phyloP scores from a whole-genome alignment of 2,329 filamentous ascomycete species.

The Penicillium fuscoglaucum region DNA sequence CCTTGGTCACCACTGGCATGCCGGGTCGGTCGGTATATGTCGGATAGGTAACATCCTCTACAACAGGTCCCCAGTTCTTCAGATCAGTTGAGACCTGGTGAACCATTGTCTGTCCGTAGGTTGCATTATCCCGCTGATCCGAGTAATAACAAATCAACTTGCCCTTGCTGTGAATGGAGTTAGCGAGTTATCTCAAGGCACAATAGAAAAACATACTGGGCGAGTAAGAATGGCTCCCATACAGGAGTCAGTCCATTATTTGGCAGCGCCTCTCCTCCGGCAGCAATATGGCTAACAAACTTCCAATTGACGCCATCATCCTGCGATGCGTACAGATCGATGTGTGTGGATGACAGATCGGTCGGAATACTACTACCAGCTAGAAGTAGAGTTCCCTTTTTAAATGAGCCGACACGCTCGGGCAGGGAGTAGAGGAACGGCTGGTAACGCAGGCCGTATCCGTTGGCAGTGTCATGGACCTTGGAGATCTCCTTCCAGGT shows the following conservation, averaged over 20 bases:
- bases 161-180: conserved; percentile 43
- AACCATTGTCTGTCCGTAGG: conserved; percentile 66
- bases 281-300: conserved; percentile 66
- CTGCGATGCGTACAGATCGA: conserved; percentile 67
- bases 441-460: conserved; percentile 67
- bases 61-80: conserved; percentile 59
- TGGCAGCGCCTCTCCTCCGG: conserved; percentile 61
- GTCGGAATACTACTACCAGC: conserved; percentile 57
- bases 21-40: conserved; percentile 65
- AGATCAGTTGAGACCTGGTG: conserved; percentile 65
- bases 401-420: conserved; percentile 57
- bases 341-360: conserved; percentile 62
- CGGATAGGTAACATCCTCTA: conserved; percentile 56
- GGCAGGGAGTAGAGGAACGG: conserved; percentile 67
- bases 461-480: conserved; percentile 64
- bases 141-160: conserved; percentile 68
- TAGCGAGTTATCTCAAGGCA: not conserved
- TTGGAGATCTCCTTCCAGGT: conserved; percentile 65
- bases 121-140: conserved; percentile 64
- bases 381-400: conserved; percentile 63
- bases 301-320: conserved; percentile 65
- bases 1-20: conserved; percentile 62
- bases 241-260: conserved; percentile 67
- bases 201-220: conserved; percentile 40
- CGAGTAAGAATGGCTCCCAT: conserved; percentile 70